phyloP scores from a whole-genome alignment of 495 filamentous ascomycete species.

The Lepraria neglecta region DNA sequence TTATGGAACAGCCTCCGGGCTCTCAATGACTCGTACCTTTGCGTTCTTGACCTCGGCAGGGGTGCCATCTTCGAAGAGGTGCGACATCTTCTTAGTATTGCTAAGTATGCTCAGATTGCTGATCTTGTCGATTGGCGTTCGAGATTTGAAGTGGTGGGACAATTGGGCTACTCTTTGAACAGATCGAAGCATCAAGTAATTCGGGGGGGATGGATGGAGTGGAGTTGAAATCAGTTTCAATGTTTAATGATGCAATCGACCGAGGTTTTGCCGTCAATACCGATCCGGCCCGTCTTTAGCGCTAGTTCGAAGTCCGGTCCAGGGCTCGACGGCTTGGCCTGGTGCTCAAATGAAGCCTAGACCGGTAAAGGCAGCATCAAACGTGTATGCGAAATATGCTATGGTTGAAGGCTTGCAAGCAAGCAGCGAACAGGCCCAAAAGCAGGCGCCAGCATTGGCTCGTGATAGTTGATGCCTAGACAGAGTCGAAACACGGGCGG shows the following conservation, averaged over 20 bases:
- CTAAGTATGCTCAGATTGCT: constrained; percentile 6
- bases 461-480: too few relatives aligned
- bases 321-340: too few relatives aligned
- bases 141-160: constrained; percentile 11
- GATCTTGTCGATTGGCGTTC: constrained; percentile 17
- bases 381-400: too few relatives aligned
- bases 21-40: constrained; percentile 21
- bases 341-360: too few relatives aligned
- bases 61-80: constrained; percentile 28
- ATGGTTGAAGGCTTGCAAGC: too few relatives aligned
- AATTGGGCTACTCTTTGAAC: constrained; percentile 17
- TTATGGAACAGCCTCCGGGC: background rate
- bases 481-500: too few relatives aligned
- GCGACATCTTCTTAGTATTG: constrained; percentile 23
- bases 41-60: constrained; percentile 32
- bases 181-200: constrained; percentile 22
- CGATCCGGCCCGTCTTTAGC: constrained; percentile 2
- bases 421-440: too few relatives aligned
- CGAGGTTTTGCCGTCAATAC: background rate
- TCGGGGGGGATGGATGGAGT: background rate
- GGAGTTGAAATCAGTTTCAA: constrained; percentile 7
- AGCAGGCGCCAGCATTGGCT: too few relatives aligned
- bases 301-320: background rate
- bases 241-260: background rate
- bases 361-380: too few relatives aligned